These are phyloP conservation scores for Huiozyma naganishii DNA, from an alignment of 805 yeast species.

Conservation along the genomic window DNA sequence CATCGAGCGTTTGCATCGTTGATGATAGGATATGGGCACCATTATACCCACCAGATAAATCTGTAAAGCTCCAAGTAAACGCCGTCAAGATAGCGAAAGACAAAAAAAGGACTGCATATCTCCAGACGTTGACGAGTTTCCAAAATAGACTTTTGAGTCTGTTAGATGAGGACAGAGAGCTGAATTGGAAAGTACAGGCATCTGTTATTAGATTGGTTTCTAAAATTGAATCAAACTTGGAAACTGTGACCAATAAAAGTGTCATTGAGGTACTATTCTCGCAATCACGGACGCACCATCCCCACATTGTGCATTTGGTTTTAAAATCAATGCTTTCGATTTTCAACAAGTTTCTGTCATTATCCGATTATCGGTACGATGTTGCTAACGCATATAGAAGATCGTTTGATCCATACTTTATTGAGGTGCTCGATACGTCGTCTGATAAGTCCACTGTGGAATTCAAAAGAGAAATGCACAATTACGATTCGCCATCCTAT, in stretches of 20 bases:
- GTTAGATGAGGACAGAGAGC: slow-evolving; percentile 9
- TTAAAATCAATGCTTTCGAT: slow-evolving; percentile 49
- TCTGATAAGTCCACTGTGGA: slow-evolving; percentile 27
- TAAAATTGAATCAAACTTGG: slow-evolving; percentile 43
- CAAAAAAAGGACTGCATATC: slow-evolving; percentile 37
- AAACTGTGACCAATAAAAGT: slow-evolving; percentile 33
- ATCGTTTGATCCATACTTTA: slow-evolving; percentile 34
- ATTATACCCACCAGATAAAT: slow-evolving; percentile 53
- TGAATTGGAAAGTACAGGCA: slow-evolving; percentile 46
- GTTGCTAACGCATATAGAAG: slow-evolving; percentile 33
- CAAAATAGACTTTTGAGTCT: slow-evolving; percentile 29
- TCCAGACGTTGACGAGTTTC: slow-evolving; percentile 32
- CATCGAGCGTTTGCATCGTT: slow-evolving; percentile 43
- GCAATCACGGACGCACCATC: slow-evolving; percentile 53
- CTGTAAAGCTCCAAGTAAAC: slow-evolving; percentile 45
- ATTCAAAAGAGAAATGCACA: slow-evolving; percentile 44
- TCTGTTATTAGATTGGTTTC: slow-evolving; percentile 41
- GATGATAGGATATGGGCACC: slow-evolving; percentile 31
- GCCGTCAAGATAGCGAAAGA: slow-evolving; percentile 56
- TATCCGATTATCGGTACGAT: slow-evolving; percentile 40
- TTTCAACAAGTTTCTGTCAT: slow-evolving; percentile 34
- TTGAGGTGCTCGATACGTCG: slow-evolving; percentile 36
- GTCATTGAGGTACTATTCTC: slow-evolving; percentile 36
- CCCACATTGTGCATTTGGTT: slow-evolving; percentile 49
- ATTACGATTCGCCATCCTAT: slow-evolving; percentile 36